Evolutionary conservation across 1,139 yeast genomes (phyloP), one percentile per base, ranked within the genome.

Genomic region (Scheffersomyces stambukii): DNA sequence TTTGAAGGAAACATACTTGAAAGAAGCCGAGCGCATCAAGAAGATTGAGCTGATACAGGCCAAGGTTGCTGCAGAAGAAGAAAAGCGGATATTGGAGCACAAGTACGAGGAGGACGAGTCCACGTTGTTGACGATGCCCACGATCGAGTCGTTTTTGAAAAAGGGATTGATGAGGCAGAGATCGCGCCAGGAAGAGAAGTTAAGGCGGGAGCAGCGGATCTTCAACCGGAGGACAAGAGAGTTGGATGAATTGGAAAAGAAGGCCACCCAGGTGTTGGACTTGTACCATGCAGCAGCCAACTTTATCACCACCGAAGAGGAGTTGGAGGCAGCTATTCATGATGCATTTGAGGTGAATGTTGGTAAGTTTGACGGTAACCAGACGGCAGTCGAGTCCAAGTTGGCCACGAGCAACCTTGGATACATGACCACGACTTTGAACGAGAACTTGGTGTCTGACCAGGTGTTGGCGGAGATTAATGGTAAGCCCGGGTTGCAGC

Each of bases 151-250:
- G 23, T 68, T 81, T 41, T 61, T 82, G 40, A 53, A 72, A 21
- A 84, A 84, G 3, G 83, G 89, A 11, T 60, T 86, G 37, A 74
- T 88, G 65, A 71, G 81, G 49, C 72, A 62, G 30, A 71, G 96
- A 54, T 81, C 94, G 0, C 64, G 61, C 19, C 88, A 77, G 46
- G 93, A 86, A 52, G 51, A 54, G 24, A 65, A 64, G 30, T 50
- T 69, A 23, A 54, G 81, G 36, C 43, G 52, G 24, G 68, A 74
- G 44, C 61, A 57, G 39, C 50, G 72, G 32, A 40, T 43, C 3
- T 45, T 59, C 37, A 66, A 66, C 45, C 52, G 72, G 32, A 56
- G 50, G 36, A 39, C 51, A 15, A 37, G 36, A 14, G 69, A 64
- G 35, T 56, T 65, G 39, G 48, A 44, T 20, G 42, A 41, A n/a